Base-by-base conservation (phyloP, 352 stramenopile genomes). In the Phytophthora citricola region DNA sequence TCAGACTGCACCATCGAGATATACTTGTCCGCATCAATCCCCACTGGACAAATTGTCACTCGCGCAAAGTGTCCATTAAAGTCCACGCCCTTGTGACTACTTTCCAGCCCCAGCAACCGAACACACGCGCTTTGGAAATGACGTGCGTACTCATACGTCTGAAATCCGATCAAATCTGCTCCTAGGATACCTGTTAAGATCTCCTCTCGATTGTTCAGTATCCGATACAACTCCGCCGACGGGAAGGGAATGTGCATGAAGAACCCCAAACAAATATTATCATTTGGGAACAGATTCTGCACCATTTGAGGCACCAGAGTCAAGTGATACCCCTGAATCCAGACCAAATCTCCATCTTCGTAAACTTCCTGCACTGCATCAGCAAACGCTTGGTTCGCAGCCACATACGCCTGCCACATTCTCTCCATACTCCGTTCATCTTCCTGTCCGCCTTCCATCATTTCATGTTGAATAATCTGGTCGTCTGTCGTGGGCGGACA, bases 201-300 rank as follows among this genome's bases (percentile, higher is more conserved):
- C 64, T 96, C 85, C 34, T 94, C 86, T 14, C 89, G 89, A 46
- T 95, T 89, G 62, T 94, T 94, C 46, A 97, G 65, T 49, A 97
- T 96, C 17, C 92, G 89, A 57, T 94, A 97, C 43, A 97, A 74
- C 54, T 96, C 91, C 9, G 86, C 93, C 9, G 89, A 96, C 36
- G 91, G 91, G 50, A 97, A 97, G 12, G 91, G 91, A 32, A 94
- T 94, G 77, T 97, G 91, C 75, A 97, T 82, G 66, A 97, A 97
- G 64, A 83, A 97, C 0, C 87, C 91, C 29, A 97, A 71, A 41
- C 85, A 79, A 14, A 93, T 80, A 56, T 95, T 86, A 69, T 98
- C 89, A 67, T 98, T 98, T 32, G 88, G 86, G 58, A 95, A 91
- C n/a, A 94, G 61, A 45, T 85, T 90, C 59, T 92, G 85, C 36